Evolutionary conservation across 768 basidiomycete genomes (phyloP).

Genomic region (Suillus bovinus): DNA sequence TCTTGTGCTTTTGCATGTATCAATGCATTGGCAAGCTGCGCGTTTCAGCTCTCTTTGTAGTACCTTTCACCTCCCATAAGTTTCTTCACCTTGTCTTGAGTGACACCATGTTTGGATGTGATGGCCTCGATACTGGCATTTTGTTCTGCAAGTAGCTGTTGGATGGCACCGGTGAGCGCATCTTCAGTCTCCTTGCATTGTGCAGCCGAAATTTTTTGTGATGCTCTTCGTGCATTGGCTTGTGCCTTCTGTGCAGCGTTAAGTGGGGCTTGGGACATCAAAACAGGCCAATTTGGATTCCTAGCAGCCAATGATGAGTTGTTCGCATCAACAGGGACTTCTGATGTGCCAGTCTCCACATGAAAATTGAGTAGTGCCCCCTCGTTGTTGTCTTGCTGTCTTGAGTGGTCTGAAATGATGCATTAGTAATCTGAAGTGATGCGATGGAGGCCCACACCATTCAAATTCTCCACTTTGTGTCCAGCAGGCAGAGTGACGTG

Average conservation of each 20-base stretch:
- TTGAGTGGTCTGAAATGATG: too few relatives aligned
- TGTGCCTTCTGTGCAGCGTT: background rate
- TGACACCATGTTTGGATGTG: background rate
- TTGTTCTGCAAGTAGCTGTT: background rate
- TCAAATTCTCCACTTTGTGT: background rate
- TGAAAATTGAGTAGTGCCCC: too few relatives aligned
- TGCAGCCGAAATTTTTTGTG: background rate
- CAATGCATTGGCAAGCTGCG: background rate
- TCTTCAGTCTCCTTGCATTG: background rate
- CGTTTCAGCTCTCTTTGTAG: background rate
- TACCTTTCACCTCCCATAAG: slow-evolving; percentile 3
- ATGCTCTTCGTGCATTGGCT: background rate
- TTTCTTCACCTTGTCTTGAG: slow-evolving; percentile 5
- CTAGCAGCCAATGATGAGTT: background rate
- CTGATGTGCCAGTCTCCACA: background rate
- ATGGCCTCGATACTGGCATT: background rate
- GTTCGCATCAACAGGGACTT: background rate
- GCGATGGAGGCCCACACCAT: background rate
- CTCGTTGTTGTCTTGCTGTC: too few relatives aligned
- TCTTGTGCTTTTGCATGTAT: slow-evolving; percentile 3
- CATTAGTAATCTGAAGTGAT: background rate
- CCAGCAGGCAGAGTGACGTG: too few relatives aligned
- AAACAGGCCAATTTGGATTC: background rate
- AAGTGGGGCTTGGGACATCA: background rate
- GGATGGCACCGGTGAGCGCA: background rate